These are phyloP conservation scores for Chlamydomonas incerta DNA, from an alignment of 139 green algal genomes.

Conservation along the genomic window DNA sequence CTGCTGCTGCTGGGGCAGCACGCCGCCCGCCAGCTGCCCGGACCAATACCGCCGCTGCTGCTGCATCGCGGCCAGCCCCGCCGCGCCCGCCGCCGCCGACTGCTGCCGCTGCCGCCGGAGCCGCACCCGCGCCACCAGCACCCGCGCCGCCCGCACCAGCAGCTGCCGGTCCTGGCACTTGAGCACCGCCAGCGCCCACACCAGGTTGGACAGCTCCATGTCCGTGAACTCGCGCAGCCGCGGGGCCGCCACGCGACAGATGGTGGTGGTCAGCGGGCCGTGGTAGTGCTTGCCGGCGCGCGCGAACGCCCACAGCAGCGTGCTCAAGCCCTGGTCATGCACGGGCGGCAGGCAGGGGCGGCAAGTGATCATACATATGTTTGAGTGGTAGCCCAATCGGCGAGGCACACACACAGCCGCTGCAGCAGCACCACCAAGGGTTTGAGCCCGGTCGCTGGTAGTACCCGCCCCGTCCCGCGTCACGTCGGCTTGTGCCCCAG, in stretches of 20 bases:
- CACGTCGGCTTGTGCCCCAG: too few relatives aligned
- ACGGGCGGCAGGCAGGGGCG: too few relatives aligned
- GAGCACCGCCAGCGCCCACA: conserved; percentile 48
- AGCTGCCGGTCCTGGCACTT: conserved; percentile 43
- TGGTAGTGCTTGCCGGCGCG: conserved; percentile 33
- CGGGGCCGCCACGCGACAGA: conserved; percentile 14
- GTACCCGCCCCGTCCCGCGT: too few relatives aligned
- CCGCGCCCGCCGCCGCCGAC: not conserved
- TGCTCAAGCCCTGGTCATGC: conserved; percentile 7
- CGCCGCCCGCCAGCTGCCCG: too few relatives aligned
- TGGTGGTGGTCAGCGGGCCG: not conserved
- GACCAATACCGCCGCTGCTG: not conserved
- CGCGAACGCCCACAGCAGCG: conserved; percentile 42
- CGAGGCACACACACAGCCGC: too few relatives aligned
- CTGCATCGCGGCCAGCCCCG: not conserved
- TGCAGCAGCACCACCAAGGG: too few relatives aligned
- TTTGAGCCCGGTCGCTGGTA: too few relatives aligned
- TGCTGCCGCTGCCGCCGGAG: not conserved
- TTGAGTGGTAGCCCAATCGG: too few relatives aligned
- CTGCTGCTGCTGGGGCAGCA: not conserved
- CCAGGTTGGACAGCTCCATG: conserved; percentile 50
- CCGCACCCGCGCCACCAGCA: conserved; percentile 12
- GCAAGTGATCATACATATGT: too few relatives aligned
- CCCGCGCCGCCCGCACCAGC: conserved; percentile 16
- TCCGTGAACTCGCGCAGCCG: conserved; percentile 25